Evolutionary conservation across 345 rosid species (phyloP).

Genomic region (Syzygium oleosum): DNA sequence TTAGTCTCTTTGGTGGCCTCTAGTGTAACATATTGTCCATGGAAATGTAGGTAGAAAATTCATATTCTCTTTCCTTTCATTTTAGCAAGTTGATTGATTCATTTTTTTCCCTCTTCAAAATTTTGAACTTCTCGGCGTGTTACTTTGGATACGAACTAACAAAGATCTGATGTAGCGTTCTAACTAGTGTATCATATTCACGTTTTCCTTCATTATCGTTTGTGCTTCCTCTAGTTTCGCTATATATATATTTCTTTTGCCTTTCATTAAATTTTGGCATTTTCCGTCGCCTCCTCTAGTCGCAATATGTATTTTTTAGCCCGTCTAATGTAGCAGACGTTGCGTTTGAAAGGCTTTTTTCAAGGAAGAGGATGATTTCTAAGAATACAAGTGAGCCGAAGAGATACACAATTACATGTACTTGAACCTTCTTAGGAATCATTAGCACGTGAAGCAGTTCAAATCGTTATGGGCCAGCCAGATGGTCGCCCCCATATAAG

Average conservation of each 20-base stretch:
- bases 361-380: background rate
- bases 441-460: background rate
- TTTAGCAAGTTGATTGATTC: conserved; percentile 8
- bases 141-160: background rate
- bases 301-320: background rate
- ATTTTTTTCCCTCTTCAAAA: background rate
- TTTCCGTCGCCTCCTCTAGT: background rate
- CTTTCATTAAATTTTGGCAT: background rate
- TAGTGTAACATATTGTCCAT: conserved; percentile 4
- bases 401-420: background rate
- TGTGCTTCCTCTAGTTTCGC: background rate
- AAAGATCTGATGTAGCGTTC: background rate
- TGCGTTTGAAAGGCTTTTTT: background rate
- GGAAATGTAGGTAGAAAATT: conserved; percentile 5
- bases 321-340: background rate
- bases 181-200: background rate
- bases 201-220: background rate
- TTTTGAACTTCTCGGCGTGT: background rate
- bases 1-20: conserved; percentile 1
- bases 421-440: background rate
- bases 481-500: background rate
- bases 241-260: background rate
- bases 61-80: background rate
- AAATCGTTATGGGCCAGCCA: background rate
- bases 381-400: background rate